Evolutionary conservation across 192 early-diverging fungal genomes (phyloP), one percentile per base, ranked within the genome.

Genomic region (Backusella morwellensis): DNA sequence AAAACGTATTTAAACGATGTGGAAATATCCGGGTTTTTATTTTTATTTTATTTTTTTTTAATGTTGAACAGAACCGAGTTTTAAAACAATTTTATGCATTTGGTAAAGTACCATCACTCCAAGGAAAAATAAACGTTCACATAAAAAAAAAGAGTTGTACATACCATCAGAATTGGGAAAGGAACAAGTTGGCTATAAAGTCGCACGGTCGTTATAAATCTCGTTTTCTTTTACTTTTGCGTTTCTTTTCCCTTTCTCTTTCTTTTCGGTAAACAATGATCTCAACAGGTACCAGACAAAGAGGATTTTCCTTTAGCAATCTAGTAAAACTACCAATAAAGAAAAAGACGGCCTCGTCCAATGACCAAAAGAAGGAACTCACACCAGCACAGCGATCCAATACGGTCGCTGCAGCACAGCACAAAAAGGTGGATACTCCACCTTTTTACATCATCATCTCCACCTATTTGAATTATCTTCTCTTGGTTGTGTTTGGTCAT

Each of bases 401-500:
- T 40, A 75, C 76, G 9, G 36, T 67, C 21, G 75, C 73, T 21
- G 67, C 73, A 54, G 47, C 67, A 29, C 36, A 72, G n/a, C 63
- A 68, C n/a, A 78, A 80, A 59, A 78, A 81, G 38, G 36, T 84
- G 19, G 82, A 84, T 41, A 76, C 41, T 0, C 72, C 79, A 42
- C 95, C 96, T 8, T 77, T 91, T 17, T 85, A 88, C 72, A 88
- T 91, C 26, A 88, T 96, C 29, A 88, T 96, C 59, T 93, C 93
- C 0, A 97, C 96, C 52, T 97, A 97, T 83, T 79, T 96, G 63
- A 92, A 91, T 76, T 97, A 92, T 80, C 88, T 95, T 41, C 86
- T 96, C 78, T 86, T 97, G 66, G 94, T 97, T 32, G 70, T 94
- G 35, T 90, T 93, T 85, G 96, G 95, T 19, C 94, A 97, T 75